phyloP scores from a whole-genome alignment of 2,329 filamentous ascomycete species.

The Metarhizium humberi region DNA sequence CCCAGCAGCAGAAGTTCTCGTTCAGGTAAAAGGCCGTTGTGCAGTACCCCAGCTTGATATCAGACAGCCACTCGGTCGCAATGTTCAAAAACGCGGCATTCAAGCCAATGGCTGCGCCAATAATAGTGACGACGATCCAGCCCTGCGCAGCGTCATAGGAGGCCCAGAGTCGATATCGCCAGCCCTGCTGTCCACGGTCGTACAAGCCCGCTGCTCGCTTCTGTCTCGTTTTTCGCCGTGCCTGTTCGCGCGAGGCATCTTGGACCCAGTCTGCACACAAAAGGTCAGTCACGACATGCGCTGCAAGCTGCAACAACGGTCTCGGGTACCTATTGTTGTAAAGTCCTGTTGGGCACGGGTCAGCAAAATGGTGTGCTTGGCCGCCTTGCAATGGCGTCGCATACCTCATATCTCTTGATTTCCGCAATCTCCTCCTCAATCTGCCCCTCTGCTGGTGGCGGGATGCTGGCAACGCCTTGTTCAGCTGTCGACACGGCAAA shows the following conservation, averaged over 20 bases:
- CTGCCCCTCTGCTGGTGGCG: constrained; percentile 51
- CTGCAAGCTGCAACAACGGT: neutral
- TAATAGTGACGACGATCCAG: constrained; percentile 94
- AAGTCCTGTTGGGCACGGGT: constrained; percentile 53
- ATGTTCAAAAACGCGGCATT: constrained; percentile 94
- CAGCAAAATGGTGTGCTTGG: neutral
- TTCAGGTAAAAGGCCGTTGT: constrained; percentile 94
- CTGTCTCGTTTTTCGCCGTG: constrained; percentile 66
- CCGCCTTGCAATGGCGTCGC: constrained; percentile 7
- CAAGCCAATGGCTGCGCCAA: constrained; percentile 83
- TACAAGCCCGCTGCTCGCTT: constrained; percentile 64
- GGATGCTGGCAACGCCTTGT: constrained; percentile 45
- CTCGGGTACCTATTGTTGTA: constrained; percentile 67
- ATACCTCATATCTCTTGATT: constrained; percentile 90
- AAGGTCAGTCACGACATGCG: neutral
- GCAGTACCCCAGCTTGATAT: constrained; percentile 95
- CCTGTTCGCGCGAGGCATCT: constrained; percentile 84
- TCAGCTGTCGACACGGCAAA: constrained; percentile 59
- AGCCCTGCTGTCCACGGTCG: constrained; percentile 60
- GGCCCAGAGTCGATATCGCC: constrained; percentile 72
- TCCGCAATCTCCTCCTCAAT: constrained; percentile 94
- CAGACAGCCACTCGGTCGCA: constrained; percentile 90
- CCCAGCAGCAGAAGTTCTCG: constrained; percentile 97
- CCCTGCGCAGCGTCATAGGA: constrained; percentile 94
- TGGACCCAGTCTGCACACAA: constrained; percentile 79